These are phyloP conservation scores for Lepiota venenata DNA, from an alignment of 768 basidiomycete genomes.

Conservation along the genomic window DNA sequence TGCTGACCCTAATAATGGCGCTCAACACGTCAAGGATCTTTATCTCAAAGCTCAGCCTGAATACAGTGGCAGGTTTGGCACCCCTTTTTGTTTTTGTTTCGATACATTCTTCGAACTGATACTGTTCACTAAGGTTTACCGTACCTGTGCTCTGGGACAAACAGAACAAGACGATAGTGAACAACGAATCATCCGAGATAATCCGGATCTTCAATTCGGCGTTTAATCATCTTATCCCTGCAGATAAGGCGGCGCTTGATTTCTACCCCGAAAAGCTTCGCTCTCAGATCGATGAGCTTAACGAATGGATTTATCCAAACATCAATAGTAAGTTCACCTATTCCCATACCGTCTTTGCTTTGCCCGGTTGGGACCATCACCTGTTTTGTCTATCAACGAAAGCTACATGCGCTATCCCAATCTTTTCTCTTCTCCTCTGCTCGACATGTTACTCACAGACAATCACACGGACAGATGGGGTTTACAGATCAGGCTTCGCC, in stretches of 20 bases:
- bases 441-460: background rate
- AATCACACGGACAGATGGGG: constrained; percentile 55
- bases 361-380: background rate
- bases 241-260: constrained; percentile 63
- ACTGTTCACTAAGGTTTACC: constrained; percentile 53
- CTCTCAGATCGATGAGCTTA: constrained; percentile 77
- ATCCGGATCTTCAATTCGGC: constrained; percentile 89
- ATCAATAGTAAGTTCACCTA: constrained; percentile 65
- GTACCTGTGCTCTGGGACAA: constrained; percentile 94
- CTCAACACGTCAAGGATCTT: constrained; percentile 76
- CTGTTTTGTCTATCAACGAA: no score
- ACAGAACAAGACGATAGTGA: constrained; percentile 83
- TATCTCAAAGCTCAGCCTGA: constrained; percentile 74
- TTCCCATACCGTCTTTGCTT: background rate
- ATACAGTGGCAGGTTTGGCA: constrained; percentile 62
- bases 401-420: background rate
- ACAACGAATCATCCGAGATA: constrained; percentile 95
- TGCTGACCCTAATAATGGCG: constrained; percentile 68
- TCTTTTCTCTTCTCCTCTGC: background rate
- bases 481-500: constrained; percentile 91
- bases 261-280: constrained; percentile 75
- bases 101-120: background rate
- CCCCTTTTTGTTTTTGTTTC: background rate
- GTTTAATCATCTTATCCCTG: constrained; percentile 71
- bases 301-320: constrained; percentile 82